Percentiles rank a stretch among this genome's conserved stretches.
phyloP scores from a whole-genome alignment of 2,329 filamentous ascomycete species.

The Cladosporium sp. region DNA sequence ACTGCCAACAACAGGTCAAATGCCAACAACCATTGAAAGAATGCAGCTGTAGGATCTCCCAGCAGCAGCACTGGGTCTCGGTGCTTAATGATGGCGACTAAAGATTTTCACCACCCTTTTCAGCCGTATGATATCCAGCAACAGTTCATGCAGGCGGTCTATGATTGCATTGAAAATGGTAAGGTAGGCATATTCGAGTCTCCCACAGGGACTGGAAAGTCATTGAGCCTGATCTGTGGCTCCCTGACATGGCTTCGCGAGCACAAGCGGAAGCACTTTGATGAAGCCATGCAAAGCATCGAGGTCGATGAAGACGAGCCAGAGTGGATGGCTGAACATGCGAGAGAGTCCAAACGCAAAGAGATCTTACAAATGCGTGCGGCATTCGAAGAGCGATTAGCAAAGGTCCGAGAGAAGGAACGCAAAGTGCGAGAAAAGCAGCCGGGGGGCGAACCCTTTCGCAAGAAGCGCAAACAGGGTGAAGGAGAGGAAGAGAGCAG shows the following conservation, averaged over 20 bases:
- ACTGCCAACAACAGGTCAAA: not conserved
- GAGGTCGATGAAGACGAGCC: conserved; percentile 63
- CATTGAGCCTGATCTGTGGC: conserved; percentile 83
- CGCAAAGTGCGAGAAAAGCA: conserved; percentile 52
- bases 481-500: conserved; percentile 17
- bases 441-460: conserved; percentile 22
- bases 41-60: too few relatives aligned
- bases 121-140: conserved; percentile 82
- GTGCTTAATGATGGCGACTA: conserved; percentile 19
- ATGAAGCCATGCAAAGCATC: conserved; percentile 49
- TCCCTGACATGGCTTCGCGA: conserved; percentile 87
- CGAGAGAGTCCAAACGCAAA: conserved; percentile 63
- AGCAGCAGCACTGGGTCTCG: not conserved
- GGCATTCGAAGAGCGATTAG: conserved; percentile 69
- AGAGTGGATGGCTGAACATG: conserved; percentile 78
- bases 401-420: conserved; percentile 57
- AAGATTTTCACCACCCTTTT: conserved; percentile 81
- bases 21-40: too few relatives aligned
- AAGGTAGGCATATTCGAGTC: conserved; percentile 88
- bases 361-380: conserved; percentile 64
- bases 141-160: conserved; percentile 81
- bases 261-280: conserved; percentile 61
- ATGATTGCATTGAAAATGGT: conserved; percentile 71
- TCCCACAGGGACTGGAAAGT: conserved; percentile 86
- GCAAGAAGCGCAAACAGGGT: conserved; percentile 44